Evolutionary conservation across 1,284 basidiomycete genomes (phyloP).

Genomic region (Ganoderma multipileum): DNA sequence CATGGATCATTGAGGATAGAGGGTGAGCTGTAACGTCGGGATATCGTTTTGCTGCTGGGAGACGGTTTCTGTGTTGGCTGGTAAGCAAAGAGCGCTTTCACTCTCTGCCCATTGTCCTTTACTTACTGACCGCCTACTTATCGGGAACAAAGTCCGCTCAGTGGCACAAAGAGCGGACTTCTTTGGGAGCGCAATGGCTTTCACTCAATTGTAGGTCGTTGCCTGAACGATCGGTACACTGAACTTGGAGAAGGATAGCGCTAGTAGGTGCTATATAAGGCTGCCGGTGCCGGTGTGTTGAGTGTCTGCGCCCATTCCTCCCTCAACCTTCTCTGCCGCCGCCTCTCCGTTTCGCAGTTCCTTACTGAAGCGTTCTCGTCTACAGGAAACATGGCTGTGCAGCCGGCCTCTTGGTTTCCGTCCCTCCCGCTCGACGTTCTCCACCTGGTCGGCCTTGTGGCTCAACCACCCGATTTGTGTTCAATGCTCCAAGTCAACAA

Average conservation of each 20-base stretch:
- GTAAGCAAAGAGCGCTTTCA: not conserved
- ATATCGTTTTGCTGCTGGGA: no score
- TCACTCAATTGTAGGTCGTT: not conserved
- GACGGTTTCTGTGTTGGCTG: not conserved
- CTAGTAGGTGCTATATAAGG: not conserved
- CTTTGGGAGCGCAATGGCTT: not conserved
- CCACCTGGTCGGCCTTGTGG: not conserved
- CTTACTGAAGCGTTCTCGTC: not conserved
- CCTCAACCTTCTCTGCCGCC: not conserved
- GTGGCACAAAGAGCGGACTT: not conserved
- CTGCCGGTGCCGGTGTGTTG: not conserved
- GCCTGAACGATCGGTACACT: not conserved
- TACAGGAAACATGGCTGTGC: not conserved
- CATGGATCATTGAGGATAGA: no score
- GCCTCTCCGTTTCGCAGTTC: not conserved
- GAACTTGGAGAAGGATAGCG: not conserved
- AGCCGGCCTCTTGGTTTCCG: not conserved
- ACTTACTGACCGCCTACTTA: not conserved
- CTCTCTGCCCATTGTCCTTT: not conserved
- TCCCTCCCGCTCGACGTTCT: not conserved
- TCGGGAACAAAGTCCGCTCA: not conserved
- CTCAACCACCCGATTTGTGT: not conserved
- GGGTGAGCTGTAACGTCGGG: no score
- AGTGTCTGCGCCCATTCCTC: not conserved
- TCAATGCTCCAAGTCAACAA: not conserved